A percentile compares a stretch with the other conserved stretches of the same genome.
Conservation (phyloP, 208 protist genomes). For the Angomonas deanei region DNA sequence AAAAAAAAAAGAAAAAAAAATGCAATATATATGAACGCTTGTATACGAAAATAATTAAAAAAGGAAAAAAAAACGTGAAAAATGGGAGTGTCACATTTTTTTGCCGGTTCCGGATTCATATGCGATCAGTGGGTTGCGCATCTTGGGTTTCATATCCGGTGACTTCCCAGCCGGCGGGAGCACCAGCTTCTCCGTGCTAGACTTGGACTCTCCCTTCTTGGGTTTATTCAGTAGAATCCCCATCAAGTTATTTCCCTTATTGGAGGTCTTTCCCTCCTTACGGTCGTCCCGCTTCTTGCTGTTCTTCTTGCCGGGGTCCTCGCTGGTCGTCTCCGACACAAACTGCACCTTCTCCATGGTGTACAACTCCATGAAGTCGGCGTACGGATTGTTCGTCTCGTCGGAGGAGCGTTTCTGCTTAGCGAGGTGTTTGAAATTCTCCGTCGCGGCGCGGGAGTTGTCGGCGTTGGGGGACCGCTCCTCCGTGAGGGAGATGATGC, state of each 20-base stretch:
- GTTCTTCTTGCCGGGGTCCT: neutral
- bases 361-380: neutral
- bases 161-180: neutral
- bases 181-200: neutral
- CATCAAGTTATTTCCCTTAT: neutral
- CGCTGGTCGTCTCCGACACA: neutral
- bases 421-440: neutral
- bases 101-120: too few relatives aligned
- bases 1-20: neutral
- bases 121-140: too few relatives aligned
- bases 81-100: too few relatives aligned
- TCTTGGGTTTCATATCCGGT: too few relatives aligned
- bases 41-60: constrained; percentile 5
- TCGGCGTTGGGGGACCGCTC: neutral
- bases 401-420: neutral
- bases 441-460: neutral
- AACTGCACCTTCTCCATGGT: neutral
- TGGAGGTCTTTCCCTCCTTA: neutral
- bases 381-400: neutral
- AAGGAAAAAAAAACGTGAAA: neutral
- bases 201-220: neutral
- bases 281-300: neutral
- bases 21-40: neutral
- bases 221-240: neutral
- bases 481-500: neutral